Conservation (phyloP, 2,329 filamentous ascomycete genomes). For the Neofusicoccum laricinum region DNA sequence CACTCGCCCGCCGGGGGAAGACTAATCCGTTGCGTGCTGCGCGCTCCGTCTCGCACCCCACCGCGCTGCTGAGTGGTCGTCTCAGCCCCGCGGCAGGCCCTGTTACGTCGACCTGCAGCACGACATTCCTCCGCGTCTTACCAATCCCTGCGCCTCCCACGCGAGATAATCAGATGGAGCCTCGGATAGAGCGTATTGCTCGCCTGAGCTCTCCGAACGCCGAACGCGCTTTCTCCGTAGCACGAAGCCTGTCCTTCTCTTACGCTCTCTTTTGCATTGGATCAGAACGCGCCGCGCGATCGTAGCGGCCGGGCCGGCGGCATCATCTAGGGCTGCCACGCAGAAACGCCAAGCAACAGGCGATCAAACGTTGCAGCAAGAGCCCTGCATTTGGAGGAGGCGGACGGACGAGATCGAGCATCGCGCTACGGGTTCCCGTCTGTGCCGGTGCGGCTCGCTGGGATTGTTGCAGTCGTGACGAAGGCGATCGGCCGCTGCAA, state of each 20-base stretch:
- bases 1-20: not conserved
- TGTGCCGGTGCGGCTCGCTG: not conserved
- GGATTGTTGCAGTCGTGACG: not conserved
- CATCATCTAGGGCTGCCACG: no score
- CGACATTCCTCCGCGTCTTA: not conserved
- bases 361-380: not conserved
- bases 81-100: not conserved
- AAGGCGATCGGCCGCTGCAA: not conserved
- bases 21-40: not conserved
- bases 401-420: not conserved
- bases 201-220: no score
- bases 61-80: not conserved
- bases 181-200: no score
- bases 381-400: not conserved
- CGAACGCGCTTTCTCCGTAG: no score
- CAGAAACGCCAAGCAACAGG: not conserved
- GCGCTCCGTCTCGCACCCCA: not conserved
- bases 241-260: no score
- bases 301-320: no score
- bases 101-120: not conserved
- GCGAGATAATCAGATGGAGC: no score
- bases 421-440: not conserved
- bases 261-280: no score
- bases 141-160: not conserved
- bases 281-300: no score